These are phyloP conservation scores for Centaurea solstitialis DNA, from an alignment of 129 eudicot genomes.

Conservation along the genomic window DNA sequence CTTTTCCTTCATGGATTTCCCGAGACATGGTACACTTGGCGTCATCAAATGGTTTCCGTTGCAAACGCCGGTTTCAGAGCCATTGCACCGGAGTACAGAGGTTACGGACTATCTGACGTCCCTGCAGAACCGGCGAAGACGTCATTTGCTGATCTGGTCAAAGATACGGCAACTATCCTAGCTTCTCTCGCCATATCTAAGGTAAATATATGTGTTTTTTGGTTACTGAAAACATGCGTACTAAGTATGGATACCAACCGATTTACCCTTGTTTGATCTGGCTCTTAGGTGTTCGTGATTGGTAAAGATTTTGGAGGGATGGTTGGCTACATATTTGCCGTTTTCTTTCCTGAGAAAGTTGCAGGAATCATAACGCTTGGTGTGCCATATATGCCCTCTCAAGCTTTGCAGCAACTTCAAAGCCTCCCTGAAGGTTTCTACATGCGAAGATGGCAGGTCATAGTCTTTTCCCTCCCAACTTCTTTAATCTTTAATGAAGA, in stretches of 20 bases:
- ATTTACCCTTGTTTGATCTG: background rate
- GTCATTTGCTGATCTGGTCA: background rate
- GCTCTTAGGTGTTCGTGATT: conserved; percentile 15
- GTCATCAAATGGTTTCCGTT: background rate
- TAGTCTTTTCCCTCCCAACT: background rate
- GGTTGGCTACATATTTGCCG: conserved; percentile 11
- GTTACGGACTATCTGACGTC: background rate
- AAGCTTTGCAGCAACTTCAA: conserved; percentile 12
- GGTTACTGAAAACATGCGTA: background rate
- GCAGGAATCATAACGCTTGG: background rate
- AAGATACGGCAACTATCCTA: background rate
- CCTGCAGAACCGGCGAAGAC: background rate
- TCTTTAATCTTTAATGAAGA: background rate
- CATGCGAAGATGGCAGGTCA: conserved; percentile 26
- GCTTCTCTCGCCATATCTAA: background rate
- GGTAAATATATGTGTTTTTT: background rate
- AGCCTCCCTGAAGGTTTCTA: conserved; percentile 25
- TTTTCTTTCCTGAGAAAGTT: conserved; percentile 13
- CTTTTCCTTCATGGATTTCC: background rate
- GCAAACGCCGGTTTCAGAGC: background rate
- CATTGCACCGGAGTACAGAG: background rate
- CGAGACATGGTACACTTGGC: background rate
- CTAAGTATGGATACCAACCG: background rate
- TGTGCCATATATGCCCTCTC: background rate
- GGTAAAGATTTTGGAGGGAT: conserved; percentile 34